Base-by-base conservation (phyloP, 2,329 filamentous ascomycete genomes). In the Tolypocladium tropicale region DNA sequence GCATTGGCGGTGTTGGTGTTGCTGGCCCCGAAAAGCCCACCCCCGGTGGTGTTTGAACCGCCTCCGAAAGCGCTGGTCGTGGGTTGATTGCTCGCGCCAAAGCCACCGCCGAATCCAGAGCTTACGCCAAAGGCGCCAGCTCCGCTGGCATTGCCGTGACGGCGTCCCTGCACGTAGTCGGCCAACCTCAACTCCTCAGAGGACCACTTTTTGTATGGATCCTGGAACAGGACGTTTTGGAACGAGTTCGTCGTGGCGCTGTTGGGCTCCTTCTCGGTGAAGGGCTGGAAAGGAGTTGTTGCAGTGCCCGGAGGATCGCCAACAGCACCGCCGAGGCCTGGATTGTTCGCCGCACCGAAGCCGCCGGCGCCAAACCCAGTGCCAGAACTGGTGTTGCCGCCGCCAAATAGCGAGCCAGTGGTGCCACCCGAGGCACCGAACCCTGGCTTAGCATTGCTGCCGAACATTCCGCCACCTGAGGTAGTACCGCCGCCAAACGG, bases 121-220 rank as follows among this genome's bases (percentile, higher is more conserved):
- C 69, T 70, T 30, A 85, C 78, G 21, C 91, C 93, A 70, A 96
- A 96, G 9, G 88, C 89, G 57, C 91, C 91, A 61, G 91, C 88
- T 33, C 90, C 90, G 59, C 87, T 90, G 46, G 82, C 80, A 71
- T 93, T 95, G 36, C 92, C 94, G 68, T 83, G 90, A 55, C 87
- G 86, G 57, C 92, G 85, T 53, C 92, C 92, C 70, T 92, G 88
- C 57, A 86, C 82, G 69, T 99, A 99, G 71, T 99, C 94, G 50
- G 84, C 90, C 59, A 95, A 72, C 66, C 89, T 81, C 55, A 94
- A 74, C 70, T 94, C 87, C 64, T 89, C 94, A n/a, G 89, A 83
- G 11, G 93, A 96, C 77, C 88, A 97, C 69, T 94, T 95, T 70
- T 85, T 86, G 75, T 93, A 95, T 1, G 87, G 82, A 28, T 86